phyloP scores from a whole-genome alignment of 768 basidiomycete genomes.

The Amanita pseudoporphyria region DNA sequence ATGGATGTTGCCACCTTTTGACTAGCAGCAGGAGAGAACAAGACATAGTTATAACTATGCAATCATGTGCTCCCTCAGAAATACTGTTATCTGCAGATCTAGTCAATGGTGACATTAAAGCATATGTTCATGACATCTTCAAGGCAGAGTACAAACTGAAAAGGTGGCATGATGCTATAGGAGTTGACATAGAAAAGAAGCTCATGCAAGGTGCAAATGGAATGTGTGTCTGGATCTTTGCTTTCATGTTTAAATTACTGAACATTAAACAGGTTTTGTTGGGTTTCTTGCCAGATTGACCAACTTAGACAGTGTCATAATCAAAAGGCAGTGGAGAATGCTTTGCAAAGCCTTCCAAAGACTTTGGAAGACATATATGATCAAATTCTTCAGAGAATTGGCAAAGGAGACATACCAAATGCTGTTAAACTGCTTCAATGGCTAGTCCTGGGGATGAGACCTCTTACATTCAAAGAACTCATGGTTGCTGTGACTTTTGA shows the following conservation, averaged over 20 bases:
- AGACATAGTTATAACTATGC: neutral
- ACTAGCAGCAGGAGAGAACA: neutral
- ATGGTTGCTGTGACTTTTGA: neutral
- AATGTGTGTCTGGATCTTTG: neutral
- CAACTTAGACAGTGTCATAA: neutral
- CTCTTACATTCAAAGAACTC: neutral
- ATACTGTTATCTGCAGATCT: neutral
- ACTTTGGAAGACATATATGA: neutral
- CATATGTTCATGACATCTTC: neutral
- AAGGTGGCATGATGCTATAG: neutral
- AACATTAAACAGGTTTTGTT: neutral
- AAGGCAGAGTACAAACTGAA: neutral
- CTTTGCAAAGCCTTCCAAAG: neutral
- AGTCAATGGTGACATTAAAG: neutral
- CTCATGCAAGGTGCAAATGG: neutral
- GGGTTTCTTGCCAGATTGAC: neutral
- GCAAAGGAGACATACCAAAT: neutral
- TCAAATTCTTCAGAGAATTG: constrained; percentile 1
- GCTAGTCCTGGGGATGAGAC: neutral
- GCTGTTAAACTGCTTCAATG: neutral
- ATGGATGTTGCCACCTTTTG: neutral
- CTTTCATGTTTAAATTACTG: neutral
- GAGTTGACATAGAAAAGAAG: neutral
- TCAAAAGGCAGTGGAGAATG: neutral
- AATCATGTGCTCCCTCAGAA: neutral